phyloP scores from a whole-genome alignment of 73 alveolate genomes.

The Durusdinium trenchii region DNA sequence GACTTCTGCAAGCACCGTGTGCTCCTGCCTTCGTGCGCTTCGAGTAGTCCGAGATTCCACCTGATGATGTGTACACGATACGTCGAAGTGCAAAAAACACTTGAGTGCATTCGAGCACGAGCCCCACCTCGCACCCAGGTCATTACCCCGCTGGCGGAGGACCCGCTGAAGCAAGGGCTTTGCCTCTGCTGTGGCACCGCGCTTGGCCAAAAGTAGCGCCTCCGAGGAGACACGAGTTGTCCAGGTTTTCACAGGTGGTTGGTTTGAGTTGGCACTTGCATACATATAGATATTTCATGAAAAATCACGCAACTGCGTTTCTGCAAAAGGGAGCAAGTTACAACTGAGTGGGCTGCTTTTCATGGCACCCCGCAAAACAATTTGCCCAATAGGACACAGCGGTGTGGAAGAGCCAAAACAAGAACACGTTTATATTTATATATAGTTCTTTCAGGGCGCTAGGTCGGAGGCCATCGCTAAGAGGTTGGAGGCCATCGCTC shows the following conservation, averaged over 20 bases:
- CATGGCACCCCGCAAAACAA: no score
- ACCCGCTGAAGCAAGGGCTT: neutral
- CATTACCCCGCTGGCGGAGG: neutral
- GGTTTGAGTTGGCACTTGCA: neutral
- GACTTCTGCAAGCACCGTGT: no score
- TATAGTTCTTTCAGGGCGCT: no score
- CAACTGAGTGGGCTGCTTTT: no score
- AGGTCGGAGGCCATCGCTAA: no score
- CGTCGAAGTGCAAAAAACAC: neutral
- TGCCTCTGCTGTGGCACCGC: constrained; percentile 11
- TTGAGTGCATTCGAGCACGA: neutral
- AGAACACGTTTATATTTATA: no score
- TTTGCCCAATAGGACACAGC: no score
- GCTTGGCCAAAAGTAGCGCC: constrained; percentile 32
- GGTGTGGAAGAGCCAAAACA: no score
- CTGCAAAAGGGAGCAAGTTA: no score
- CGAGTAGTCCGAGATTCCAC: constrained; percentile 32
- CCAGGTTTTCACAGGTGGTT: neutral
- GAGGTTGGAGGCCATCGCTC: no score
- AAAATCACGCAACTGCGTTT: neutral
- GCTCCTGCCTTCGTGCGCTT: constrained; percentile 1
- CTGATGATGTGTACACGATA: neutral
- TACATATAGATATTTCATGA: neutral
- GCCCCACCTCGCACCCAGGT: constrained; percentile 21
- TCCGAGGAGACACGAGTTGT: neutral